phyloP scores from a whole-genome alignment of 2,329 filamentous ascomycete species.

The Gaeumannomyces sp. region DNA sequence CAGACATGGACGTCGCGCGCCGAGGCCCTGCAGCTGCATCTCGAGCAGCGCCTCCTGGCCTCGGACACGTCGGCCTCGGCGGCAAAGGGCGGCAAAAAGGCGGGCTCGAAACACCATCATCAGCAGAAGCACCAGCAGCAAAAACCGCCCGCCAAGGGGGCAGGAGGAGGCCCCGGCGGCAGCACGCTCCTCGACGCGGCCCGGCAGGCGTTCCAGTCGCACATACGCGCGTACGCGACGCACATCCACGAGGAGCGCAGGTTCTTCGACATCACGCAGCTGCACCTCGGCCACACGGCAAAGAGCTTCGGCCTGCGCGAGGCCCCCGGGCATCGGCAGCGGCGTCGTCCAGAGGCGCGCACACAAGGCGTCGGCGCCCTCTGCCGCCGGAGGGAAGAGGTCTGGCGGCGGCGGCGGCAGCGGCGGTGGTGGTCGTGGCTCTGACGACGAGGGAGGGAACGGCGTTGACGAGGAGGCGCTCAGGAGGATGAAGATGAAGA shows the following conservation, averaged over 20 bases:
- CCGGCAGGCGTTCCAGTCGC: constrained; percentile 80
- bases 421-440: constrained; percentile 22
- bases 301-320: constrained; percentile 92
- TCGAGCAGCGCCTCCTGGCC: constrained; percentile 52
- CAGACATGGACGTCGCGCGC: constrained; percentile 39
- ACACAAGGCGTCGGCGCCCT: constrained; percentile 28
- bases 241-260: constrained; percentile 78
- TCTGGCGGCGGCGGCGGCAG: constrained; percentile 22
- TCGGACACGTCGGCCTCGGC: constrained; percentile 18
- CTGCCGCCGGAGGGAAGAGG: constrained; percentile 14
- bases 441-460: constrained; percentile 22
- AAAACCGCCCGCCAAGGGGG: constrained; percentile 18
- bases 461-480: constrained; percentile 49
- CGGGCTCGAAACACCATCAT: constrained; percentile 28
- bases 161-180: background rate
- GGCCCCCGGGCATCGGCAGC: constrained; percentile 72
- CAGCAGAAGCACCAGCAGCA: constrained; percentile 41
- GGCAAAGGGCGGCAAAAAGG: constrained; percentile 15
- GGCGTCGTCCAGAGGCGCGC: constrained; percentile 42
- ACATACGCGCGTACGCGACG: constrained; percentile 91
- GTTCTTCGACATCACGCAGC: constrained; percentile 84
- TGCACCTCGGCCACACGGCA: constrained; percentile 88
- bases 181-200: constrained; percentile 70
- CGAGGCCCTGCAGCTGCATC: constrained; percentile 51
- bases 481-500: constrained; percentile 31